Conservation (phyloP, 1,284 basidiomycete species). For the Anthracocystis setariae region DNA sequence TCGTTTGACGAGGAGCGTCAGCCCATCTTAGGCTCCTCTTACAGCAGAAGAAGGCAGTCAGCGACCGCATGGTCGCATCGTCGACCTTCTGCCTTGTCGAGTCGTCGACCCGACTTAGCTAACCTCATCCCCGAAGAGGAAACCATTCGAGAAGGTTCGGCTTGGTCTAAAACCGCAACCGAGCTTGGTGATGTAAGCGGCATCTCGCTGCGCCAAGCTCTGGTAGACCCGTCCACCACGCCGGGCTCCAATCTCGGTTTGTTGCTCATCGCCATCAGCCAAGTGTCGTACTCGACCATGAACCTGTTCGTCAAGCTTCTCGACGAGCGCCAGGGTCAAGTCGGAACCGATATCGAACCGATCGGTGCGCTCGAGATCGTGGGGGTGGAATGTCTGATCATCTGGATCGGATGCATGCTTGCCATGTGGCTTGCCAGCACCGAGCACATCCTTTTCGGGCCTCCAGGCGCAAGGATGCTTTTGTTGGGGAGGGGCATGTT, state of each 20-base stretch:
- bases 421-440: slow-evolving; percentile 70
- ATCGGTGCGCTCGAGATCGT: slow-evolving; percentile 69
- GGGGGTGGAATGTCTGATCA: slow-evolving; percentile 71
- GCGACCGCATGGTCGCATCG: slow-evolving; percentile 22
- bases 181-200: slow-evolving; percentile 25
- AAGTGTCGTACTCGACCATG: slow-evolving; percentile 69
- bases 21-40: slow-evolving; percentile 18
- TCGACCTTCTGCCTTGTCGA: slow-evolving; percentile 26
- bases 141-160: slow-evolving; percentile 17
- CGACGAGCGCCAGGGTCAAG: slow-evolving; percentile 38
- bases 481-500: slow-evolving; percentile 75
- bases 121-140: slow-evolving; percentile 23
- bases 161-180: slow-evolving; percentile 23
- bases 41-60: slow-evolving; percentile 17
- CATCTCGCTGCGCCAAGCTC: slow-evolving; percentile 44
- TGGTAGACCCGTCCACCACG: slow-evolving; percentile 31
- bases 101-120: slow-evolving; percentile 8
- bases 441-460: slow-evolving; percentile 76
- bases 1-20: slow-evolving; percentile 32
- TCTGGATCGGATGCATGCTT: slow-evolving; percentile 62
- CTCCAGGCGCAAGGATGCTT: slow-evolving; percentile 74
- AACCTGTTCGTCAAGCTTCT: slow-evolving; percentile 75
- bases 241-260: slow-evolving; percentile 50
- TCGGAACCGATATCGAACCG: slow-evolving; percentile 9
- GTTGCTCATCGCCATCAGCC: slow-evolving; percentile 45